phyloP scores from a whole-genome alignment of 164 flowering plant species.

The Annona squamosa region DNA sequence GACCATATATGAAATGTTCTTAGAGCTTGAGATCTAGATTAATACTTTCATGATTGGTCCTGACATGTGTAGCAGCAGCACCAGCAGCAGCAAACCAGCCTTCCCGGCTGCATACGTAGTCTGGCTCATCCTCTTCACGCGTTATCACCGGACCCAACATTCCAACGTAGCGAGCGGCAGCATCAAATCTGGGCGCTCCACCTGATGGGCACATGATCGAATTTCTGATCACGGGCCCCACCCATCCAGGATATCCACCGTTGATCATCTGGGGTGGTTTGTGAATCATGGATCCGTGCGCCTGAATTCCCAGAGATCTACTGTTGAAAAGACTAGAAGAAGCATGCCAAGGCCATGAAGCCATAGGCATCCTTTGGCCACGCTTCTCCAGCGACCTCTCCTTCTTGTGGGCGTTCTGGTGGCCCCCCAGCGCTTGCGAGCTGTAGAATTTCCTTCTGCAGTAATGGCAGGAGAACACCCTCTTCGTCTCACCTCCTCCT shows the following conservation, averaged over 20 bases:
- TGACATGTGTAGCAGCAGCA: too few relatives aligned
- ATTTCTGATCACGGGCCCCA: conserved; percentile 30
- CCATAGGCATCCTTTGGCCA: conserved; percentile 30
- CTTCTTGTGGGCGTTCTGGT: conserved; percentile 69
- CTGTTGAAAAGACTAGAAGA: conserved; percentile 18
- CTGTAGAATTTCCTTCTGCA: conserved; percentile 72
- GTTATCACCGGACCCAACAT: too few relatives aligned
- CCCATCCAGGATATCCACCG: conserved; percentile 23
- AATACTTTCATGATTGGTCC: too few relatives aligned
- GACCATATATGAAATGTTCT: too few relatives aligned
- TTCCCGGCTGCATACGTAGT: too few relatives aligned
- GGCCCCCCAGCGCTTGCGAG: conserved; percentile 73
- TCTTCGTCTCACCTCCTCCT: conserved; percentile 15
- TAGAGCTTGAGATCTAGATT: too few relatives aligned
- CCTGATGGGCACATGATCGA: conserved; percentile 5
- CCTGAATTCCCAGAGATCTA: conserved; percentile 57
- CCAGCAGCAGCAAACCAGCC: too few relatives aligned
- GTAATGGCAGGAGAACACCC: conserved; percentile 66
- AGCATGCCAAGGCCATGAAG: conserved; percentile 21
- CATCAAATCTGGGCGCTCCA: conserved; percentile 32
- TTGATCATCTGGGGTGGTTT: conserved; percentile 21
- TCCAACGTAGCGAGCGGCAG: too few relatives aligned
- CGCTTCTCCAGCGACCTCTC: conserved; percentile 61
- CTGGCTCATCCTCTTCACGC: too few relatives aligned
- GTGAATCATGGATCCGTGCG: conserved; percentile 44